Percentiles rank a stretch among this genome's conserved stretches.
Conservation (phyloP, 1,139 yeast genomes). For the Saccharomycopsis hybrid region DNA sequence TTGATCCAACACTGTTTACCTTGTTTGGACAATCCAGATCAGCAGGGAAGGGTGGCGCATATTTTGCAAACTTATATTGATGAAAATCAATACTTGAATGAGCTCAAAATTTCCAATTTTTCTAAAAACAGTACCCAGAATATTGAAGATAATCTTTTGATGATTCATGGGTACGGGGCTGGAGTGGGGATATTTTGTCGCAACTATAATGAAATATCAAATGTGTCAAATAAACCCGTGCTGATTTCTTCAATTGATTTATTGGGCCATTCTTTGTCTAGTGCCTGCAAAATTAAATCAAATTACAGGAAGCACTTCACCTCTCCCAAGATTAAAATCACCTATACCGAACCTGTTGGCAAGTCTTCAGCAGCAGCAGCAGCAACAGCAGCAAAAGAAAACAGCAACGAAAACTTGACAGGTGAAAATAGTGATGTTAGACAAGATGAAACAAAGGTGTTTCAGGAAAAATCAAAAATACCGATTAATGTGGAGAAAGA, state of each 20-base stretch:
- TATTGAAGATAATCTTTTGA: conserved; percentile 28
- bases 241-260: conserved; percentile 72
- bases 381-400: too few relatives aligned
- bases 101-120: conserved; percentile 10
- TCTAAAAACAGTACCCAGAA: background rate
- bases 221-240: conserved; percentile 33
- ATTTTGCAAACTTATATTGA: conserved; percentile 3
- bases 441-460: conserved; percentile 25
- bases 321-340: conserved; percentile 18
- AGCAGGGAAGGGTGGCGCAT: background rate
- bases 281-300: conserved; percentile 46
- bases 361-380: conserved; percentile 14
- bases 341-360: conserved; percentile 15
- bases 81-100: conserved; percentile 12
- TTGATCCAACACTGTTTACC: conserved; percentile 9
- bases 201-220: conserved; percentile 51
- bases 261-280: conserved; percentile 78
- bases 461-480: conserved; percentile 24
- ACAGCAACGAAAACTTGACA: conserved; percentile 1
- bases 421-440: too few relatives aligned
- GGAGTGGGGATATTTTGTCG: conserved; percentile 83
- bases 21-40: background rate
- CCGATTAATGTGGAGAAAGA: conserved; percentile 22
- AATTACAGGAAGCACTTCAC: conserved; percentile 22
- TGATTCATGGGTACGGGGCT: conserved; percentile 91